Evolutionary conservation across 2,329 filamentous ascomycete genomes (phyloP).

Genomic region (Fusarium sp.): DNA sequence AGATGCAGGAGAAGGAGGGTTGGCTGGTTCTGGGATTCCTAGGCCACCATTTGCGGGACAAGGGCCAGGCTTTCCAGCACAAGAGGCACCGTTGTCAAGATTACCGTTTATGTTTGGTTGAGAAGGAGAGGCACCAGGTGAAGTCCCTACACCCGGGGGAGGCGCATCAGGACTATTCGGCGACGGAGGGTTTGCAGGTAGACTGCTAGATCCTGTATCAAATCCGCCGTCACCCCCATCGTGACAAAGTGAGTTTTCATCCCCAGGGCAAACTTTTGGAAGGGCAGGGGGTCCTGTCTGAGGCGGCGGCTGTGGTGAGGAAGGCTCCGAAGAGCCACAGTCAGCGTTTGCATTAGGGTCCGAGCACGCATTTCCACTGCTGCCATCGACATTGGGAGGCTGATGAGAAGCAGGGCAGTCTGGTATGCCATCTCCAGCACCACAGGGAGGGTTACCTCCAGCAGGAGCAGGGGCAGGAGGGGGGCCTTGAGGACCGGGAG

Average conservation of each 20-base stretch:
- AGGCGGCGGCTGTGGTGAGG: neutral
- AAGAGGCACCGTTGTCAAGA: neutral
- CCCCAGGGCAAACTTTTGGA: neutral
- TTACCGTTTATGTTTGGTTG: neutral
- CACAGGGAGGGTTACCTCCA: neutral
- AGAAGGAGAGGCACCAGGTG: neutral
- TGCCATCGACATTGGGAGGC: neutral
- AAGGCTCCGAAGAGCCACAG: neutral
- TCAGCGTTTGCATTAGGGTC: neutral
- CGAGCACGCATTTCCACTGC: neutral
- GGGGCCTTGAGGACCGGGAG: neutral
- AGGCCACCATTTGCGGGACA: neutral
- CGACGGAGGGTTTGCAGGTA: neutral
- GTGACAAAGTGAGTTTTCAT: neutral
- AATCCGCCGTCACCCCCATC: neutral
- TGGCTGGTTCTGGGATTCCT: neutral
- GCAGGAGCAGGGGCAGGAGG: neutral
- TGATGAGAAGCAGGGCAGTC: neutral
- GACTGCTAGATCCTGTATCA: neutral
- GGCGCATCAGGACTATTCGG: neutral
- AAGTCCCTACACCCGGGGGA: neutral
- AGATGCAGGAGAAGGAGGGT: neutral
- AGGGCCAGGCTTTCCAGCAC: neutral
- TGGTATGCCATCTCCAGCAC: neutral
- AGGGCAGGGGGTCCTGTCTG: neutral